Conservation (phyloP, 306 rosid species). For the Hippophae tibetana region DNA sequence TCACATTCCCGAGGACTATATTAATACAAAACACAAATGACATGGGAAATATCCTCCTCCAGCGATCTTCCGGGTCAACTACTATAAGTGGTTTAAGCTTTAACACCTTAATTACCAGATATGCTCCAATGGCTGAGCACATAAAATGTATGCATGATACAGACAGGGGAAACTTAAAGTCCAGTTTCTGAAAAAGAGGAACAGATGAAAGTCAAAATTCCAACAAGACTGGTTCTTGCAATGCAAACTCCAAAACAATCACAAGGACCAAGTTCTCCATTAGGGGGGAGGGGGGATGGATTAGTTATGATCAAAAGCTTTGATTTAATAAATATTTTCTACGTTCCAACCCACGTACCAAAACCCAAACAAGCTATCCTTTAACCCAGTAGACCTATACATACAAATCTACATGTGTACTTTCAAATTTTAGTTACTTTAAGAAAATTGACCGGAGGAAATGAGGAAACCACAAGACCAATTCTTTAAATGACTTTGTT, state of each 20-base stretch:
- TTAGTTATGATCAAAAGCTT: too few species aligned
- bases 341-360: not conserved
- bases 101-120: constrained; percentile 65
- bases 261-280: too few species aligned
- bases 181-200: constrained; percentile 59
- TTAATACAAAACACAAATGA: constrained; percentile 93
- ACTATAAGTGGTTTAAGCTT: constrained; percentile 77
- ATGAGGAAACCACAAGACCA: too few species aligned
- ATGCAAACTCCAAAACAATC: too few species aligned
- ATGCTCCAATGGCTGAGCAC: constrained; percentile 85
- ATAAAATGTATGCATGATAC: constrained; percentile 88
- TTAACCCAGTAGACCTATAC: not conserved
- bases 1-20: constrained; percentile 92
- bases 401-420: too few species aligned
- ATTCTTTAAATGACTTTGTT: too few species aligned
- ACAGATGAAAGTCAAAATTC: not conserved
- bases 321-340: too few species aligned
- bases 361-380: not conserved
- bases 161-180: constrained; percentile 88
- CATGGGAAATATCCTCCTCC: constrained; percentile 97
- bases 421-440: too few species aligned
- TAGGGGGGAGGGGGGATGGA: too few species aligned
- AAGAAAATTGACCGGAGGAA: too few species aligned
- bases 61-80: constrained; percentile 84
- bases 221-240: too few species aligned